phyloP scores from a whole-genome alignment of 495 filamentous ascomycete species.

The Penicillium soppii region DNA sequence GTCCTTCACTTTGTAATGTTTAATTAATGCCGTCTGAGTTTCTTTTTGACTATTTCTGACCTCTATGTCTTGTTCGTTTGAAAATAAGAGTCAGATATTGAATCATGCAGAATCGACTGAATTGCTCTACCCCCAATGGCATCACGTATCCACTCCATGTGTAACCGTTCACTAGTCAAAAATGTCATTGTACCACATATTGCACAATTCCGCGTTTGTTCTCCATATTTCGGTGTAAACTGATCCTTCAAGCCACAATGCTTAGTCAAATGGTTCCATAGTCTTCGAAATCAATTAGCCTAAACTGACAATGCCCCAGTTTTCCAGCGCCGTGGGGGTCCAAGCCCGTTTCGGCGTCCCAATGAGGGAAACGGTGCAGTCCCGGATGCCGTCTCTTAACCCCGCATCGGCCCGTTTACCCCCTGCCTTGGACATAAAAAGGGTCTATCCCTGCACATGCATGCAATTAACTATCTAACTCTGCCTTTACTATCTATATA shows the following conservation, averaged over 20 bases:
- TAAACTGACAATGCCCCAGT: slow-evolving; percentile 1
- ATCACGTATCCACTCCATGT: too few relatives aligned
- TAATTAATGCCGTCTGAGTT: too few relatives aligned
- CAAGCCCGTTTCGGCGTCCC: slow-evolving; percentile 1
- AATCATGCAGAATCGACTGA: too few relatives aligned
- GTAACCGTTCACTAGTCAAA: too few relatives aligned
- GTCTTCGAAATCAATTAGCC: slow-evolving; percentile 6
- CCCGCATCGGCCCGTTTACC: slow-evolving; percentile 15
- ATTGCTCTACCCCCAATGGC: too few relatives aligned
- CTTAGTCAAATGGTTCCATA: not conserved
- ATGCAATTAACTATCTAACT: not conserved
- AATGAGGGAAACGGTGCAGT: not conserved
- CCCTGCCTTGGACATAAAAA: not conserved
- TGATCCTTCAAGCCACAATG: not conserved
- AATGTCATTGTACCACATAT: not conserved
- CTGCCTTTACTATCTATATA: not conserved
- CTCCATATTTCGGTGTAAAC: not conserved
- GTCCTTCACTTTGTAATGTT: too few relatives aligned
- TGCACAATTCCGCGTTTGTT: not conserved
- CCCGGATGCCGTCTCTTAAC: not conserved
- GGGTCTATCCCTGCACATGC: not conserved
- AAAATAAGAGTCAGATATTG: too few relatives aligned
- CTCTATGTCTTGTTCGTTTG: too few relatives aligned
- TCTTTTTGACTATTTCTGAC: too few relatives aligned
- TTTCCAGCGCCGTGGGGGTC: not conserved